Base-by-base conservation (phyloP, 2,329 filamentous ascomycete genomes). In the Penicillium sp. region DNA sequence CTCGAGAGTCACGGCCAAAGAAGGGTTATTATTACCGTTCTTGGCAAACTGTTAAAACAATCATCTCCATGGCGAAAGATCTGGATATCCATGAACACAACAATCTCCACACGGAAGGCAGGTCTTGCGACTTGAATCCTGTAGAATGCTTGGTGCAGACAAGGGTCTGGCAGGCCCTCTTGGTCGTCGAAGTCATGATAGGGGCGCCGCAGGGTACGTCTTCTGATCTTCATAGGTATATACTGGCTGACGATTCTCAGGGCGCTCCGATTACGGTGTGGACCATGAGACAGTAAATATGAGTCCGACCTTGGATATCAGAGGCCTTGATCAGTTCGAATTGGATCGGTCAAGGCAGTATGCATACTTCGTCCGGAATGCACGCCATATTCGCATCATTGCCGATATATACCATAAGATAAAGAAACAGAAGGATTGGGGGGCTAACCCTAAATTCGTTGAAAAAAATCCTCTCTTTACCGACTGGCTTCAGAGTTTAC, bases 1-100 rank as follows among this genome's bases (percentile, higher is more conserved):
- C 91, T 1, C 81, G 89, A 55, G 91, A 97, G 68, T 86, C 87
- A 15, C 83, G 85, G 8, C 90, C 91, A 0, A 95, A 95, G 64
- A 83, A 88, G 53, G 93, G 93, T 1, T 97, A 97, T 65, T 97
- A 93, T 68, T 97, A 93, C 70, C 84, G 91, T 34, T 97, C 93
- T 0, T 97, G 93, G 91, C 95, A 95, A 81, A 88, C 87, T 5
- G 82, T 95, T 19, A 91, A 95, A 45, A 88, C 90, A 53, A 88
- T 91, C 55, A 84, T 94, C 7, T 85, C 89, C 41, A 95, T 97
- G 88, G 88, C 83, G 24, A 93, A 94, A 62, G 91, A 96, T 64
- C 75, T 97, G 28, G 88, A 89, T 19, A 74, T 97, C 6, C 84
- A 96, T 63, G 88, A 95, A 56, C 91, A 97, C 69, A 82, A 82